Evolutionary conservation across 2,329 filamentous ascomycete species (phyloP).

Genomic region (Nemania abortiva): DNA sequence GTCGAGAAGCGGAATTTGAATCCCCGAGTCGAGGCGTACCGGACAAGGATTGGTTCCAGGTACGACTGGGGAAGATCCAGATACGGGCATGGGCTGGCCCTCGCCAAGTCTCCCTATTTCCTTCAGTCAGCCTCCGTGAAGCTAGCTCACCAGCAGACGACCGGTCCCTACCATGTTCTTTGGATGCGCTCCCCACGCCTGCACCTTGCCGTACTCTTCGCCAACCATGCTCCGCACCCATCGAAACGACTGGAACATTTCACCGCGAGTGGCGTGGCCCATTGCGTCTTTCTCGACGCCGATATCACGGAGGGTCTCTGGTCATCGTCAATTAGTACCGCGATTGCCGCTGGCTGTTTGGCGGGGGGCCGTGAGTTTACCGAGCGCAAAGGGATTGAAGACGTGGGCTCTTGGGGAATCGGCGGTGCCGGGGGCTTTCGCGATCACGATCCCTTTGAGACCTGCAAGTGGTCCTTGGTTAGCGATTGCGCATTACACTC

Average conservation of each 20-base stretch:
- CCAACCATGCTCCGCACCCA: conserved; percentile 66
- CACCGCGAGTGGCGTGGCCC: conserved; percentile 53
- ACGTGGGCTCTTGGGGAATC: conserved; percentile 71
- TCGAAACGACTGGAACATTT: conserved; percentile 63
- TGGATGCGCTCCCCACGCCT: conserved; percentile 65
- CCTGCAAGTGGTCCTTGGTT: conserved; percentile 50
- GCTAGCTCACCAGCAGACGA: no score
- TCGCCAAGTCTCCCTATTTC: conserved; percentile 57
- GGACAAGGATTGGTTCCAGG: conserved; percentile 58
- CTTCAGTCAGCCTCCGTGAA: conserved; percentile 10
- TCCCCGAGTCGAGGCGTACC: conserved; percentile 54
- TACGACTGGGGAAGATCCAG: conserved; percentile 60
- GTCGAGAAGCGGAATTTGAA: conserved; percentile 57
- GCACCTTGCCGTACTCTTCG: conserved; percentile 62
- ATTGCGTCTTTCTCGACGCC: conserved; percentile 59
- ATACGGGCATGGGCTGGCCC: conserved; percentile 57
- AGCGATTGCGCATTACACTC: conserved; percentile 1
- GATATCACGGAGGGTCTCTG: conserved; percentile 66
- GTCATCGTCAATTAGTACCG: conserved; percentile 27
- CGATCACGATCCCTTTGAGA: conserved; percentile 66
- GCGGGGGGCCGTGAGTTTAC: conserved; percentile 44
- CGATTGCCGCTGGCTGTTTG: background rate
- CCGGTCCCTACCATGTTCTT: conserved; percentile 56
- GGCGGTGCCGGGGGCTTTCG: conserved; percentile 62
- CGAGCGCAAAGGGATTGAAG: conserved; percentile 68